Conservation (phyloP, 129 eudicot genomes). For the sunflower (Helianthus annuus) region DNA sequence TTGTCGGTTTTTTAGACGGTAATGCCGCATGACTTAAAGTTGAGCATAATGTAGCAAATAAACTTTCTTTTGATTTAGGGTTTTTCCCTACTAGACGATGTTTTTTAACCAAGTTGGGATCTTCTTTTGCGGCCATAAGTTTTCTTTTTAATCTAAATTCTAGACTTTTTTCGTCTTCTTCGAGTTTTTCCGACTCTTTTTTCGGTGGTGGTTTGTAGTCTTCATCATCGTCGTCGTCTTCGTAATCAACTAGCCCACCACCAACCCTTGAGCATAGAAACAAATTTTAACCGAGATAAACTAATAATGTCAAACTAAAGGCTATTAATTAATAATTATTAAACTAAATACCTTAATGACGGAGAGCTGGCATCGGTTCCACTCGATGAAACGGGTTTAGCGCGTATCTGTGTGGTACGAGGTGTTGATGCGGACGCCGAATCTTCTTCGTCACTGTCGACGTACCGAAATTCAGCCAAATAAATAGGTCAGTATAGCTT, state of each 20-base stretch:
- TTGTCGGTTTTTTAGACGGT: constrained; percentile 48
- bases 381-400: constrained; percentile 52
- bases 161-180: constrained; percentile 55
- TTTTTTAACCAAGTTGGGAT: constrained; percentile 48
- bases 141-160: constrained; percentile 67
- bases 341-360: constrained; percentile 53
- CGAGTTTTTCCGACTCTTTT: constrained; percentile 45
- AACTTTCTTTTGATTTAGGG: constrained; percentile 63
- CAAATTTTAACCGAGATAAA: neutral
- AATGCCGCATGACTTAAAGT: constrained; percentile 61
- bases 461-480: constrained; percentile 19
- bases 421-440: constrained; percentile 62
- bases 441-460: constrained; percentile 91
- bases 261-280: constrained; percentile 46
- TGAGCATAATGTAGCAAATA: constrained; percentile 71
- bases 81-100: constrained; percentile 44
- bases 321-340: neutral
- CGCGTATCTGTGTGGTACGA: constrained; percentile 34
- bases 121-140: constrained; percentile 63
- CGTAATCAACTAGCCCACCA: constrained; percentile 86
- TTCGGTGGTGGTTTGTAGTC: constrained; percentile 84
- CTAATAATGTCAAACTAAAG: neutral
- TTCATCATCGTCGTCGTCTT: constrained; percentile 88
- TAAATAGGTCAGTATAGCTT: neutral
- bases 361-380: constrained; percentile 54